Evolutionary conservation across 2,329 filamentous ascomycete genomes (phyloP), one percentile per base, ranked within the genome.

Genomic region (Penicillium italicum): DNA sequence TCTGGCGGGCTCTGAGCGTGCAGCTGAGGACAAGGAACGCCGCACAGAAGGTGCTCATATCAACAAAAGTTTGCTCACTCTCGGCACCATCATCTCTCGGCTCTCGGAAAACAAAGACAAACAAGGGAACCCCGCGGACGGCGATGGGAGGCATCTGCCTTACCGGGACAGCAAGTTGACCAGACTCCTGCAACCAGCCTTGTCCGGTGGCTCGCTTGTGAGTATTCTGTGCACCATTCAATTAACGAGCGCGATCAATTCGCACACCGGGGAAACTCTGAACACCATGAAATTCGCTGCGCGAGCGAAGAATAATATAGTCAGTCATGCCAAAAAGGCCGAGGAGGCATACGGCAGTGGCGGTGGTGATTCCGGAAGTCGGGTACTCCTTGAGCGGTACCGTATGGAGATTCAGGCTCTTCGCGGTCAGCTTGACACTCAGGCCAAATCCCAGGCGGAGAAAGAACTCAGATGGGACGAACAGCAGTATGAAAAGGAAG

Each of bases 121-220:
- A 72, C 82, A 89, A 55, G 83, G 82, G 50, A 89, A 88, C 69
- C 78, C 81, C 6, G 80, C 76, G 16, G 91, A 95, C 66, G 92
- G 91, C 69, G 90, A 96, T 63, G 88, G 85, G 47, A 96, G 96
- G 72, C 94, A 99, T 80, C 75, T 99, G 60, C 94, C 94, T 3
- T 99, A 97, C 74, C 85, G 94, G 72, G 94, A 99, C 77, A 97
- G 92, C 81, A 99, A 99, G 74, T 84, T 99, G 65, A 99, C 94
- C 11, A 84, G 94, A 66, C 79, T 99, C 58, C 80, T 99, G 36
- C 94, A 99, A 76, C 90, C 91, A 38, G 94, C 94, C 3, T 78
- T 99, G 37, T 96, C 93, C 0, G 94, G 94, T 47, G 90, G 93
- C 71, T 96, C 94, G 3, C 82, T 99, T 14, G 91, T 99, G 67